These are phyloP conservation scores for Corynascus novoguineensis DNA, from an alignment of 495 filamentous ascomycete genomes.

Conservation along the genomic window DNA sequence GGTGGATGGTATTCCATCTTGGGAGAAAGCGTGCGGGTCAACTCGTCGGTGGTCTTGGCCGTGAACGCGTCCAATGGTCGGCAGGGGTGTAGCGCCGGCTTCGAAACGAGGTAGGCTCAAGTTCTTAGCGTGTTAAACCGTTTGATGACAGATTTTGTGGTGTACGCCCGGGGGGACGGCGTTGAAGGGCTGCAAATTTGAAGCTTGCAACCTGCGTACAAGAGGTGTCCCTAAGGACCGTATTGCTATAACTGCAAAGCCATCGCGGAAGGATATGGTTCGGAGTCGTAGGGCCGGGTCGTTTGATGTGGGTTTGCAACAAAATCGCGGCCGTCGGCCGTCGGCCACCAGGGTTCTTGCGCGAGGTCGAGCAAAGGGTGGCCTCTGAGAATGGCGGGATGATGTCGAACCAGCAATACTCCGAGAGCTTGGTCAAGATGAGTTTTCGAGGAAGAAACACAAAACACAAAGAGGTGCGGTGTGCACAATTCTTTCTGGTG, in stretches of 20 bases:
- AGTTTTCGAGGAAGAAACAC: not conserved
- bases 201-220: slow-evolving; percentile 26
- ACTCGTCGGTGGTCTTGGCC: not conserved
- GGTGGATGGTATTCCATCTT: slow-evolving; percentile 38
- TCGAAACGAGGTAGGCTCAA: not conserved
- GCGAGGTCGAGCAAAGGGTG: slow-evolving; percentile 2
- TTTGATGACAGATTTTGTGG: slow-evolving; percentile 5
- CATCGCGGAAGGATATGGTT: slow-evolving; percentile 33
- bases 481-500: slow-evolving; percentile 8
- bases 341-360: slow-evolving; percentile 10
- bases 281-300: slow-evolving; percentile 15
- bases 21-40: slow-evolving; percentile 4
- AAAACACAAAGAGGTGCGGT: slow-evolving; percentile 1
- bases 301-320: slow-evolving; percentile 21
- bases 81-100: slow-evolving; percentile 1
- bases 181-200: slow-evolving; percentile 17
- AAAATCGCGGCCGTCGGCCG: slow-evolving; percentile 18
- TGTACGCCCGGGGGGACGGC: slow-evolving; percentile 6
- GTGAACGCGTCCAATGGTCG: not conserved
- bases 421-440: not conserved
- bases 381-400: slow-evolving; percentile 11
- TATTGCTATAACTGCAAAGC: slow-evolving; percentile 49
- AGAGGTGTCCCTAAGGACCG: slow-evolving; percentile 52
- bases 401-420: slow-evolving; percentile 11
- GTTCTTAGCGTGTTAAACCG: slow-evolving; percentile 3